Evolutionary conservation across 805 yeast species (phyloP), one percentile per base, ranked within the genome.

Genomic region (Myxozyma neotropica): DNA sequence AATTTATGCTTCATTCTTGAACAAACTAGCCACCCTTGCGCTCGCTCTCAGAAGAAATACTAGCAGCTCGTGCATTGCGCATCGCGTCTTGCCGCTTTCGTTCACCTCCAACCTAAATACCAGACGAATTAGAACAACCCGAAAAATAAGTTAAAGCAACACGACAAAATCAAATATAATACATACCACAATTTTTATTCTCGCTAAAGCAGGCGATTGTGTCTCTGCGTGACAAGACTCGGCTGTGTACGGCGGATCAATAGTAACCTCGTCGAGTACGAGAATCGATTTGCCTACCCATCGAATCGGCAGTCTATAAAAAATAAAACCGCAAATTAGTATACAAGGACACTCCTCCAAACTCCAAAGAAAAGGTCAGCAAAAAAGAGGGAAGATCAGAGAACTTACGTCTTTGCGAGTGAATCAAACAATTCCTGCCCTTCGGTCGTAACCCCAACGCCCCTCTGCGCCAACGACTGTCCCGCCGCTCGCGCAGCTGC

Each of bases 141-240:
- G 1, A 17, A 4, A 4, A 7, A 40, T 24, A 13, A 31, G 36
- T 8, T 31, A 31, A 8, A 8, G 8, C 36, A 13, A 8, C 36
- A 31, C 36, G 12, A 13, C 13, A 31, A 31, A 31, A 8, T 8
- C 8, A 31, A 4, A 19, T 29, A 29, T n/a, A 52, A 27, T n/a
- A 43, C 62, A 6, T 44, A 84, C 81, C 55, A 83, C 77, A 65
- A 78, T 80, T 64, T 76, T 76, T 10, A 84, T 77, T 53, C 78
- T 68, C 3, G 67, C 69, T 27, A 78, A 67, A 1, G 82, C 79
- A 44, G 68, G 69, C 4, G 72, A 65, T 33, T 67, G 66, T 29
- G 73, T 67, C 46, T 68, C 71, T 4, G 71, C 67, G n/a, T 48
- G 54, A 47, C 75, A 73, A 26, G 66, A 44, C 19, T 68, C 70